Evolutionary conservation across 768 basidiomycete genomes (phyloP).

Genomic region (Naematelia aurantialba): DNA sequence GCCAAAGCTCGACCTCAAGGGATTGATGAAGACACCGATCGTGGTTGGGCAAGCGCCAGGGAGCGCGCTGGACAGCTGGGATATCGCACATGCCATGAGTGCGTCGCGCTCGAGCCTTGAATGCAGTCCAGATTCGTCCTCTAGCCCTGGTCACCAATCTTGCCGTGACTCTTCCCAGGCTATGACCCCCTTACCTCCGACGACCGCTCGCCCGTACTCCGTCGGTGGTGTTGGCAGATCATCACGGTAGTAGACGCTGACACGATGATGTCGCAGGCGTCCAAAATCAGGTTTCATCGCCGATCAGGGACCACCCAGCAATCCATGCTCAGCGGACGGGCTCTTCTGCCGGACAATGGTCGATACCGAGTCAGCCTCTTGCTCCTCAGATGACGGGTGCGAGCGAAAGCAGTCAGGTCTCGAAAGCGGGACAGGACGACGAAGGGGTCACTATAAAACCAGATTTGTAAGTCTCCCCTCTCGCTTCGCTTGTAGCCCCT

Average conservation of each 20-base stretch:
- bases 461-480: slow-evolving; percentile 8
- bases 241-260: too few species aligned
- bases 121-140: not conserved
- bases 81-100: slow-evolving; percentile 21
- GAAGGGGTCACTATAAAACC: slow-evolving; percentile 6
- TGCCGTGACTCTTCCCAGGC: too few species aligned
- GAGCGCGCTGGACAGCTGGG: slow-evolving; percentile 14
- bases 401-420: slow-evolving; percentile 4
- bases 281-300: slow-evolving; percentile 16
- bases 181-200: too few species aligned
- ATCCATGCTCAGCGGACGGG: slow-evolving; percentile 20
- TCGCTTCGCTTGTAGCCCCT: too few species aligned
- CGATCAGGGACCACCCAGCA: slow-evolving; percentile 24
- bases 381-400: slow-evolving; percentile 9
- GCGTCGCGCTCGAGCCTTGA: slow-evolving; percentile 4
- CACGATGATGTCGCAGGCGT: slow-evolving; percentile 12
- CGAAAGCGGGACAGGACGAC: slow-evolving; percentile 10
- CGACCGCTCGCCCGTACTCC: too few species aligned
- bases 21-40: slow-evolving; percentile 5
- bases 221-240: too few species aligned
- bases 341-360: slow-evolving; percentile 7
- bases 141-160: too few species aligned
- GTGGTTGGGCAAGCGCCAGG: slow-evolving; percentile 11
- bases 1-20: slow-evolving; percentile 13
- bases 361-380: slow-evolving; percentile 20